Conservation (phyloP, 2,329 filamentous ascomycete genomes). For the Thelonectria olida region DNA sequence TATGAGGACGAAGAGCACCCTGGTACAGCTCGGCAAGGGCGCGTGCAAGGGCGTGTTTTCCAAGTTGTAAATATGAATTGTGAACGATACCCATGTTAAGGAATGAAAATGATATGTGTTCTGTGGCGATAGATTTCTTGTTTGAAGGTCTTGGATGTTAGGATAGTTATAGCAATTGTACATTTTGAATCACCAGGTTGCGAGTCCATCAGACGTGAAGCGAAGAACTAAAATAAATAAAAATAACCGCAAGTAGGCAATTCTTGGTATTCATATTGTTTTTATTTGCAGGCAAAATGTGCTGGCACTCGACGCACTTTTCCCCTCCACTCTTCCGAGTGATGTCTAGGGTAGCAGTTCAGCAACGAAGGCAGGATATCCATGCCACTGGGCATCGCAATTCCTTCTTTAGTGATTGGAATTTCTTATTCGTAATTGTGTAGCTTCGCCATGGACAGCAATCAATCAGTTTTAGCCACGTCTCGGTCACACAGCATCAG, state of each 20-base stretch:
- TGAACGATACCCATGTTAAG: conserved; percentile 23
- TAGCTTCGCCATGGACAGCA: not conserved
- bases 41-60: conserved; percentile 73
- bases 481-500: not conserved
- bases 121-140: conserved; percentile 2
- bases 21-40: conserved; percentile 80
- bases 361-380: not conserved
- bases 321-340: too few species aligned
- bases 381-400: not conserved
- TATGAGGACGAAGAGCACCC: conserved; percentile 86
- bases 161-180: not conserved
- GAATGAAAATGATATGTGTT: not conserved
- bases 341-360: not conserved
- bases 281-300: too few species aligned
- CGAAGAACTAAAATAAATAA: too few species aligned
- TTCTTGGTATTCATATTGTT: too few species aligned
- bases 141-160: too few species aligned
- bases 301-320: too few species aligned
- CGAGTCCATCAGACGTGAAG: not conserved
- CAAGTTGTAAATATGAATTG: conserved; percentile 60
- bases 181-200: not conserved
- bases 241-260: too few species aligned
- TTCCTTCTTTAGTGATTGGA: not conserved
- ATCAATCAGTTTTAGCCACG: not conserved
- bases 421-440: not conserved